phyloP scores from a whole-genome alignment of 208 protist species.

The Trypanosoma vivax region DNA sequence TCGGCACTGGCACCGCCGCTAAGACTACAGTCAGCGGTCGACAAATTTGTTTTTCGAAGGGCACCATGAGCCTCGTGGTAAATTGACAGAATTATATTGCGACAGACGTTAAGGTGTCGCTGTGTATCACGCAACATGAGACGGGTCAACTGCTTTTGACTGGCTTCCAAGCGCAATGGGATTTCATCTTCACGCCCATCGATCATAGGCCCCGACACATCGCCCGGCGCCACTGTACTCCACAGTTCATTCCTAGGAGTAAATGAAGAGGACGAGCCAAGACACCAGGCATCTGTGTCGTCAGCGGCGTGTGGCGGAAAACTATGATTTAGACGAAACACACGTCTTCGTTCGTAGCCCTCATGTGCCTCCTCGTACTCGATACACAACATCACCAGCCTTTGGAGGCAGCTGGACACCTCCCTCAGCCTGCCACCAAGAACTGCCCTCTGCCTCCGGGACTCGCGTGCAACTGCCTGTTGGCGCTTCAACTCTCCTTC shows the following conservation, averaged over 20 bases:
- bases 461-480: conserved; percentile 2
- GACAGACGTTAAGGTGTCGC: conserved; percentile 8
- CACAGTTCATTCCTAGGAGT: neutral
- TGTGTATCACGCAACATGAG: conserved; percentile 11
- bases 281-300: neutral
- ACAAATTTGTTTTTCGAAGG: conserved; percentile 2
- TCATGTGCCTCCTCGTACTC: conserved; percentile 18
- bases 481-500: conserved; percentile 14
- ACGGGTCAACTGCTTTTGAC: conserved; percentile 1
- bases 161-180: neutral
- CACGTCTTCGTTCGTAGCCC: neutral
- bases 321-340: conserved; percentile 7
- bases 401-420: conserved; percentile 11
- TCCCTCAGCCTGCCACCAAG: conserved; percentile 10
- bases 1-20: too few relatives aligned
- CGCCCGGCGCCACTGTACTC: too few relatives aligned
- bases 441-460: neutral
- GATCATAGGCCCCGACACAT: too few relatives aligned
- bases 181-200: too few relatives aligned
- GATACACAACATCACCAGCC: conserved; percentile 13
- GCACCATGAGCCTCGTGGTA: conserved; percentile 6
- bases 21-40: neutral
- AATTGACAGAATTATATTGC: conserved; percentile 10
- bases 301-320: neutral
- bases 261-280: neutral